Conservation (phyloP, 345 rosid species). For the Lumnitzera littorea region DNA sequence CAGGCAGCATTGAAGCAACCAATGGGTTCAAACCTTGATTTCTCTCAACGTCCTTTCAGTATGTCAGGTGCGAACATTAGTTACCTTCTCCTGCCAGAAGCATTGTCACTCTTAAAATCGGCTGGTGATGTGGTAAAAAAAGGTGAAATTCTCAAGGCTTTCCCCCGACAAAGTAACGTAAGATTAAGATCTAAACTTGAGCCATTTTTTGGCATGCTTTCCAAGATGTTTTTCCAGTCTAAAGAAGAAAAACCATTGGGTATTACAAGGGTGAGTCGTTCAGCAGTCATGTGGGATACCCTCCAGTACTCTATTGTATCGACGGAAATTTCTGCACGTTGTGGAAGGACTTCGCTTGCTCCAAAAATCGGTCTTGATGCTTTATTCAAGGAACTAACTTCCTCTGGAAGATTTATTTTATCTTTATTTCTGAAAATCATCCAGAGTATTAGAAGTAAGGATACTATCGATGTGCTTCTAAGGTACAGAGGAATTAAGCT, state of each 20-base stretch:
- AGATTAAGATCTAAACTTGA: constrained; percentile 39
- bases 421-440: constrained; percentile 62
- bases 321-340: constrained; percentile 72
- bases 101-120: constrained; percentile 50
- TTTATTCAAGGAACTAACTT: constrained; percentile 59
- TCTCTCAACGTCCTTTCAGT: constrained; percentile 11
- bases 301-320: constrained; percentile 82
- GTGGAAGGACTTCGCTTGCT: constrained; percentile 37
- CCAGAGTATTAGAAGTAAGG: constrained; percentile 45
- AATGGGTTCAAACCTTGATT: constrained; percentile 20
- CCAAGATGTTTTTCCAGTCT: constrained; percentile 43
- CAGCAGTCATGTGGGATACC: constrained; percentile 82
- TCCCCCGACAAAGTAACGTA: constrained; percentile 36
- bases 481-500: constrained; percentile 79
- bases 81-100: constrained; percentile 47
- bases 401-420: constrained; percentile 62
- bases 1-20: constrained; percentile 43
- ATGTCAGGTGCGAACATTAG: constrained; percentile 19
- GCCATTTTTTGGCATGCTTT: constrained; percentile 38
- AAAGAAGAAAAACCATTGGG: constrained; percentile 30
- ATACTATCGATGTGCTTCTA: constrained; percentile 63
- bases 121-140: constrained; percentile 51
- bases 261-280: constrained; percentile 37
- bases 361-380: constrained; percentile 43
- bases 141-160: constrained; percentile 31